Evolutionary conservation across 169 alveolate species (phyloP).

Genomic region (Babesia bovis): DNA sequence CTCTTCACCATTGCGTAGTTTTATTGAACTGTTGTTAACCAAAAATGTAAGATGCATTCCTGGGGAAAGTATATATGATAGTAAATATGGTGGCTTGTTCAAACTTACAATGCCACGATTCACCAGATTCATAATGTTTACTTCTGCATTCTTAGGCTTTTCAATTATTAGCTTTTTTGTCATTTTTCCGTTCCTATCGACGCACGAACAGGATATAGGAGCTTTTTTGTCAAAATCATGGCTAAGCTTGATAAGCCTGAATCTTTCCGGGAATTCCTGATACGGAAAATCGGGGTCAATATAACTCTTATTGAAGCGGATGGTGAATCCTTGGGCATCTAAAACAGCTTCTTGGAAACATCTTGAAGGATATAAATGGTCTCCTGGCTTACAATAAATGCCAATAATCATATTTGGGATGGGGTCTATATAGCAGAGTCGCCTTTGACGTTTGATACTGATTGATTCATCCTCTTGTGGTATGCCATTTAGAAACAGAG

Average conservation of each 20-base stretch:
- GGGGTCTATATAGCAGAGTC: neutral
- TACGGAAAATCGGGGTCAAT: neutral
- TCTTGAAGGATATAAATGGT: slow-evolving; percentile 16
- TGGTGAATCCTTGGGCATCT: neutral
- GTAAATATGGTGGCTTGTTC: no score
- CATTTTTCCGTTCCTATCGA: slow-evolving; percentile 21
- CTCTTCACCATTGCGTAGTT: neutral
- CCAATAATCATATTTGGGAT: slow-evolving; percentile 61
- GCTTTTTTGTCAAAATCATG: neutral
- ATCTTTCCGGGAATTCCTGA: neutral
- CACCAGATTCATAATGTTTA: neutral
- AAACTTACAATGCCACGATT: neutral
- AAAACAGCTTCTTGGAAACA: slow-evolving; percentile 9
- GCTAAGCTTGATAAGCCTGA: slow-evolving; percentile 22
- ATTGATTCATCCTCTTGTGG: neutral
- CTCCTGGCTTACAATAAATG: slow-evolving; percentile 53
- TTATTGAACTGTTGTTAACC: neutral
- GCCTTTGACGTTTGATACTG: neutral
- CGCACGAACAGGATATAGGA: slow-evolving; percentile 31
- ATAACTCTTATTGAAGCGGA: neutral
- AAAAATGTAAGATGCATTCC: neutral
- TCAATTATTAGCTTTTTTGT: neutral
- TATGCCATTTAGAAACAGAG: slow-evolving; percentile 29
- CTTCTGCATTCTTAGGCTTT: neutral
- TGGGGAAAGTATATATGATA: neutral